Conservation (phyloP, 495 filamentous ascomycete species). For the Aspergillus olivimuriae region DNA sequence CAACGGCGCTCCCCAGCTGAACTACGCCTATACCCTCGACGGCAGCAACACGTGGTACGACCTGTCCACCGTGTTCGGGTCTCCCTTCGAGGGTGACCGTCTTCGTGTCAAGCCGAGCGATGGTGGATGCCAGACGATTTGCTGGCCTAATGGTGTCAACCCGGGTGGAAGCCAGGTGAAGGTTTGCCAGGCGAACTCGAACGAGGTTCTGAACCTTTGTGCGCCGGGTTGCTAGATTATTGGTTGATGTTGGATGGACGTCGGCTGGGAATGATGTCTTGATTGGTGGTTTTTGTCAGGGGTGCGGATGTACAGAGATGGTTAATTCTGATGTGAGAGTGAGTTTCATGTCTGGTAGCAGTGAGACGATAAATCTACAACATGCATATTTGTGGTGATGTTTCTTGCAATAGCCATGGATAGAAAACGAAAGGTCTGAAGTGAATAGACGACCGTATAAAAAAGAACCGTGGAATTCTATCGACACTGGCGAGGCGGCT, state of each 20-base stretch:
- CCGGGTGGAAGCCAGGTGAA: constrained; percentile 48
- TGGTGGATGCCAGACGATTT: constrained; percentile 37
- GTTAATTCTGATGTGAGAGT: no score
- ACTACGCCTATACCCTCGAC: constrained; percentile 50
- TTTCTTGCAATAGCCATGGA: no score
- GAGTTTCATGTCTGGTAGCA: no score
- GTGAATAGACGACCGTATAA: no score
- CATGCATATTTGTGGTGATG: no score
- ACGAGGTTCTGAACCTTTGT: constrained; percentile 30
- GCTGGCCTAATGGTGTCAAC: constrained; percentile 43
- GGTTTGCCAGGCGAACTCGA: constrained; percentile 29
- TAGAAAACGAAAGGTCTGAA: no score
- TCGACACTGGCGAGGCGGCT: no score
- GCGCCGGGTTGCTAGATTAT: constrained; percentile 19
- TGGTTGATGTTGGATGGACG: not conserved
- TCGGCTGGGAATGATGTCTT: no score
- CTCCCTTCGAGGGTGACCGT: constrained; percentile 44
- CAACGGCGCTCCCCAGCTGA: constrained; percentile 45
- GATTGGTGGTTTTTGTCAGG: no score
- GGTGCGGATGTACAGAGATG: no score
- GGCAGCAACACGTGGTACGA: constrained; percentile 48
- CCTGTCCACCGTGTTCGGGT: constrained; percentile 49
- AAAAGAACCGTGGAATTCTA: no score
- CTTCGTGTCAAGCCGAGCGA: constrained; percentile 35
- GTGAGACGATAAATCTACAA: no score